Base-by-base conservation (phyloP, 2,329 filamentous ascomycete genomes). In the Colletotrichum gloeosporioides region DNA sequence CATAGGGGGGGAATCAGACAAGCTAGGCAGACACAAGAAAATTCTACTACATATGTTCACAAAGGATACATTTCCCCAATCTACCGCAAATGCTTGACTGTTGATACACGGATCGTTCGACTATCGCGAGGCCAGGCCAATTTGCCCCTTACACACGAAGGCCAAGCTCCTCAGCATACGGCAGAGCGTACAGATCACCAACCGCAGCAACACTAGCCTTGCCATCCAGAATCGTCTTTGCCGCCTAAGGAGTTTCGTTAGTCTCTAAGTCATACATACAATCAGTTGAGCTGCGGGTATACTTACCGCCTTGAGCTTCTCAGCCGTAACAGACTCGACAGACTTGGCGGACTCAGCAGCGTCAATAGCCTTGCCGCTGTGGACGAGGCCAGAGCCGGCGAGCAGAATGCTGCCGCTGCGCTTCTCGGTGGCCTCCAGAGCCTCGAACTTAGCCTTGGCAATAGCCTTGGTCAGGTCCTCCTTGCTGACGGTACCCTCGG, bases 381-480 rank as follows among this genome's bases (percentile, higher is more conserved):
- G 93, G 81, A 98, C 90, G 77, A 98, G 91, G 79, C 95, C 95
- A 81, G 95, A 93, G 78, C 97, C 97, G 79, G 96, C 96, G 78
- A 95, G 90, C 82, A 98, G 93, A 76, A 99, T 89, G 80, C 95
- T 95, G 73, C 93, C 90, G 80, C 93, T 91, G 78, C 95, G 92
- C 82, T 93, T 92, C 88, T 98, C 94, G 80, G 93, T 94, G 79
- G 93, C 91, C 83, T 98, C 95, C 71, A 99, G 90, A 79, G 95
- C 94, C 84, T 94, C 93, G 88, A 98, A 99, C 88, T 98, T 99
- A 83, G 97, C 97, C 82, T 95, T 93, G 77, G 96, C 95, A 84
- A 96, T 92, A 68, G 97, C 97, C 91, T 98, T 99, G 86, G 93
- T 92, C 84, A 99, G 90, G 78, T 97, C 94, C 86, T 99, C 97